Conservation (phyloP, 371 early-diverging fungal species). For the Rhizomucor pusillus region DNA sequence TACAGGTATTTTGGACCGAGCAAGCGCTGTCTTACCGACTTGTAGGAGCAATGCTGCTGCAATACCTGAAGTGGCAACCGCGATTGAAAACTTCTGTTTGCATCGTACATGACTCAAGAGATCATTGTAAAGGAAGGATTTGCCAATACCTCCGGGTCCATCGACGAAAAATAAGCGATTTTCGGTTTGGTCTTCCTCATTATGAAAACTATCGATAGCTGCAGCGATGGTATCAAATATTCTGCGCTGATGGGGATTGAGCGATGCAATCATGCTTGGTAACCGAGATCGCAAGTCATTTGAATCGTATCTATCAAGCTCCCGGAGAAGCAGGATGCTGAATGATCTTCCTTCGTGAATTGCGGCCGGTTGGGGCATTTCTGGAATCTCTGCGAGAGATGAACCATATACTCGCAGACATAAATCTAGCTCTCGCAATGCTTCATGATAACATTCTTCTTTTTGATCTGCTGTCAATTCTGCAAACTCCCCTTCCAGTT, state of each 20-base stretch:
- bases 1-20: conserved; percentile 21
- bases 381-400: neutral
- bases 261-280: neutral
- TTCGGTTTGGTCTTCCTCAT: neutral
- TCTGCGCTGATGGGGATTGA: conserved; percentile 1
- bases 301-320: neutral
- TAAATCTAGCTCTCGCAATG: neutral
- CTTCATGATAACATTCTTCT: neutral
- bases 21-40: conserved; percentile 27
- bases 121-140: conserved; percentile 12
- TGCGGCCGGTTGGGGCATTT: neutral
- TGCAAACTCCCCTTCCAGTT: too few relatives aligned
- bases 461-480: neutral
- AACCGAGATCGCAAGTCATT: neutral
- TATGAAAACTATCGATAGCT: neutral
- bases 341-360: too few relatives aligned
- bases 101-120: conserved; percentile 9
- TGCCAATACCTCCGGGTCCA: conserved; percentile 4
- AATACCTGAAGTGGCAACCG: conserved; percentile 7
- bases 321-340: neutral
- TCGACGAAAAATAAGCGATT: conserved; percentile 9
- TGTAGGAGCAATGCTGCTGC: conserved; percentile 27
- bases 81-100: conserved; percentile 4
- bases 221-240: conserved; percentile 7
- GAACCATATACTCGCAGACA: neutral